Percentiles rank a stretch among this genome's conserved stretches.
These are phyloP conservation scores for Tolypocladium inflatum DNA, from an alignment of 2,329 filamentous ascomycete species.

Conservation along the genomic window DNA sequence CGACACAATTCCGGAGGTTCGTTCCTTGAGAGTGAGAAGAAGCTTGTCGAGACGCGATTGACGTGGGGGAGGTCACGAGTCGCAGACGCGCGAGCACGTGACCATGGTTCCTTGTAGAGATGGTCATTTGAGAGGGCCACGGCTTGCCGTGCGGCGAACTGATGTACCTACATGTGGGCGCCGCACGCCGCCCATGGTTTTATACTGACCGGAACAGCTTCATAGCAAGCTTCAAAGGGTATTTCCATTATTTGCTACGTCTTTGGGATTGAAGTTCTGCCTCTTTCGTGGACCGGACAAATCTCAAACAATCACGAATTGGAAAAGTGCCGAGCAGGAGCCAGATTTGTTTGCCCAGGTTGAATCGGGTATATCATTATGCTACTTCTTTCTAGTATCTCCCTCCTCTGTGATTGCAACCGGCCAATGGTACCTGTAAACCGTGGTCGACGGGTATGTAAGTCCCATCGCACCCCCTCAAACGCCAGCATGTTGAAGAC, in stretches of 20 bases:
- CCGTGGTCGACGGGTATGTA: background rate
- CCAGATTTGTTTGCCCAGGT: slow-evolving; percentile 6
- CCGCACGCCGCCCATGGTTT: too few relatives aligned
- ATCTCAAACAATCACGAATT: background rate
- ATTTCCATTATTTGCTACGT: too few relatives aligned
- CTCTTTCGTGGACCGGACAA: too few relatives aligned
- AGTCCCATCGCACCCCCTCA: slow-evolving; percentile 1
- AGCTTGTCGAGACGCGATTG: background rate
- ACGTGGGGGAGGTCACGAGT: background rate
- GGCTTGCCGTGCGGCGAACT: too few relatives aligned
- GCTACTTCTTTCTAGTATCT: slow-evolving; percentile 5
- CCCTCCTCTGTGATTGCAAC: background rate
- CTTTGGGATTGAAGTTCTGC: too few relatives aligned
- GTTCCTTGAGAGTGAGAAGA: background rate
- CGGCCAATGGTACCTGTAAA: background rate
- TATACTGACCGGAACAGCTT: too few relatives aligned
- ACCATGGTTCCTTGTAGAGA: background rate
- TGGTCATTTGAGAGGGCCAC: too few relatives aligned
- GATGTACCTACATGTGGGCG: too few relatives aligned
- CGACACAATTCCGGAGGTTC: background rate
- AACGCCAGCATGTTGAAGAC: slow-evolving; percentile 10
- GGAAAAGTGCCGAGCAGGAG: background rate
- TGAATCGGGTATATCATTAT: slow-evolving; percentile 10
- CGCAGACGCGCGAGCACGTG: background rate
- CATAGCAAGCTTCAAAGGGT: too few relatives aligned